Evolutionary conservation across 768 basidiomycete genomes (phyloP), one percentile per base, ranked within the genome.

Genomic region (Lanmaoa rubissima): DNA sequence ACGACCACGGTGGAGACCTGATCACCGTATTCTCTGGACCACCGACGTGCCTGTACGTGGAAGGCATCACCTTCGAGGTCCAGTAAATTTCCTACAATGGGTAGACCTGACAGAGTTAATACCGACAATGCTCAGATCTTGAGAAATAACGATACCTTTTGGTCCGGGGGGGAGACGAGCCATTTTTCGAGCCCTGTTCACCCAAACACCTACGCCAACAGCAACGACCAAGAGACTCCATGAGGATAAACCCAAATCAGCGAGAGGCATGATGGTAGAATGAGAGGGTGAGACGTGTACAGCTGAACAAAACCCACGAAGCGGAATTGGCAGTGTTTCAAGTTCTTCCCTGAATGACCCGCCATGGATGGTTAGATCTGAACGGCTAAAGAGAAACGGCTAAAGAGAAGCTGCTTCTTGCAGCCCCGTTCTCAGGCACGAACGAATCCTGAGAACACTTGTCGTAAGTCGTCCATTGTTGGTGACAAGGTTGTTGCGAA

Each of bases 21-120:
- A 16, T 54, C 16, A 54, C 53, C 19, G 17, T 54, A 48, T 48
- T 54, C 38, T 34, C 9, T 48, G 6, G 53, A 48, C 53, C 53
- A 54, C 9, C 3, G 19, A 12, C 38, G 7, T 8, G 45, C 36
- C 38, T 54, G 45, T 21, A 54, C 38, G 31, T 54, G 53, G 45
- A 54, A 54, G 0, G 45, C 45, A 3, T 54, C 53, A 4, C 53
- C 45, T 8, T 48, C 38, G 28, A 54, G 53, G 28, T 48, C 53
- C 12, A 54, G 19, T 14, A 54, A 24, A n/a, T 54, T 54, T 2
- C 53, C 53, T 7, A 54, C 45, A 2, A 54, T 13, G 19, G 53
- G 38, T 17, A 54, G 21, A 48, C 53, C 53, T 54, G 19, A 17
- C 5, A 9, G 36, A 44, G 21, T 44, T 19, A 44, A 5, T 17